Evolutionary conservation across 371 early-diverging fungal species (phyloP).

Genomic region (Circinella umbellata): DNA sequence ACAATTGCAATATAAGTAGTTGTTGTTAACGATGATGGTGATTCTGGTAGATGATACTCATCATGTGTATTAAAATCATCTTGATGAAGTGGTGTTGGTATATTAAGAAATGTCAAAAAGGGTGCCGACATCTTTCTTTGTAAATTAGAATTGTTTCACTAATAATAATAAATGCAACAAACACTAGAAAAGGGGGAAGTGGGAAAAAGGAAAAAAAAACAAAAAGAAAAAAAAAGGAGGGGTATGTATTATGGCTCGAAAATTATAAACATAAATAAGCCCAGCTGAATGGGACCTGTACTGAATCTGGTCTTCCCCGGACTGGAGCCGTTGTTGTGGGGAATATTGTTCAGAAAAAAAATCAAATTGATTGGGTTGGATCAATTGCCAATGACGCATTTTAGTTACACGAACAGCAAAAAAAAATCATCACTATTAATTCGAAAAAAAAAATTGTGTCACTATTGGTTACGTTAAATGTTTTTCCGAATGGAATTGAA

Average conservation of each 20-base stretch:
- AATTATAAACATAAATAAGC: too few relatives aligned
- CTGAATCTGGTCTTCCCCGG: neutral
- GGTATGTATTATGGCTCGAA: neutral
- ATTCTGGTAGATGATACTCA: neutral
- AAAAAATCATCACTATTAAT: neutral
- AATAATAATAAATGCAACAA: too few relatives aligned
- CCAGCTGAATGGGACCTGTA: too few relatives aligned
- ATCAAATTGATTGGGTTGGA: neutral
- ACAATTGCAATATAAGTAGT: conserved; percentile 16
- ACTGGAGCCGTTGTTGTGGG: conserved; percentile 3
- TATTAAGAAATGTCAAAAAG: conserved; percentile 1
- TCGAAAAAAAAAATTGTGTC: too few relatives aligned
- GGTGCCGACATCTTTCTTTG: conserved; percentile 8
- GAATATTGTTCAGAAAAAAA: neutral
- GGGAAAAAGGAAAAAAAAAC: conserved; percentile 1
- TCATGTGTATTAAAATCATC: neutral
- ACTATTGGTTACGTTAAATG: neutral
- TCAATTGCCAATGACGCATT: conserved; percentile 6
- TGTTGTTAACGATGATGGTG: neutral
- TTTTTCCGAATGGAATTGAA: neutral
- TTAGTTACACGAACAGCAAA: neutral
- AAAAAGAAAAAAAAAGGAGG: neutral
- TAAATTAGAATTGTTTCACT: too few relatives aligned
- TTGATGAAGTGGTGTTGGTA: neutral
- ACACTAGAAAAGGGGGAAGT: too few relatives aligned